These are phyloP conservation scores for Coemansia sp. DNA, from an alignment of 192 early-diverging fungal species.

Conservation along the genomic window DNA sequence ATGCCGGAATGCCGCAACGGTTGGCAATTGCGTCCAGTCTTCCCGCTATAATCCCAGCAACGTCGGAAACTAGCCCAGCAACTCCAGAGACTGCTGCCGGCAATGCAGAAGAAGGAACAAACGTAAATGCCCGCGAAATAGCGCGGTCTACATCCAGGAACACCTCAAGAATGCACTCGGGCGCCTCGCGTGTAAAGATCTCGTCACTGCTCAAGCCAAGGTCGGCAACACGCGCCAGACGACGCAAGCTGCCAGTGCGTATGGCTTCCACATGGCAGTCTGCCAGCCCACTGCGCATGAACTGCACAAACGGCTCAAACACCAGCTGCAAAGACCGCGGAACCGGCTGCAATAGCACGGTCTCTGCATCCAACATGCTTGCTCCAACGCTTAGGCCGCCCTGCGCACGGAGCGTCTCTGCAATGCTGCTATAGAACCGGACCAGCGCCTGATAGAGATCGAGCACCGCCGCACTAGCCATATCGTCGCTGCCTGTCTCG, in stretches of 20 bases:
- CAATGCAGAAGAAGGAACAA: slow-evolving; percentile 27
- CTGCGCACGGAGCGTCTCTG: slow-evolving; percentile 1
- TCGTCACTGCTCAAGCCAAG: slow-evolving; percentile 14
- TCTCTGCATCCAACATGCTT: background rate
- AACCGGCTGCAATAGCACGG: slow-evolving; percentile 7
- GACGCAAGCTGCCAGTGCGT: slow-evolving; percentile 13
- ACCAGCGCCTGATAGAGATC: slow-evolving; percentile 24
- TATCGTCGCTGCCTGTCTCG: background rate
- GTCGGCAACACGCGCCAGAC: slow-evolving; percentile 9
- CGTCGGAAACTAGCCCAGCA: slow-evolving; percentile 12
- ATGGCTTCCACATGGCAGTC: slow-evolving; percentile 15
- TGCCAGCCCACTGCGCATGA: slow-evolving; percentile 16
- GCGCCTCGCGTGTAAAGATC: slow-evolving; percentile 20
- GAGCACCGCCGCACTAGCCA: background rate
- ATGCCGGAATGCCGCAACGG: background rate
- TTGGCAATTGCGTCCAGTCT: slow-evolving; percentile 5
- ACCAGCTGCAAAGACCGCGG: slow-evolving; percentile 33
- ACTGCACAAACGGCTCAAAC: slow-evolving; percentile 31
- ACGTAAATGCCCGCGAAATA: slow-evolving; percentile 14
- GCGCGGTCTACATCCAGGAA: slow-evolving; percentile 35
- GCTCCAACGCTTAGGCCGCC: slow-evolving; percentile 36
- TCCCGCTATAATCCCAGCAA: slow-evolving; percentile 1
- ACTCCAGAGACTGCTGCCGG: slow-evolving; percentile 8
- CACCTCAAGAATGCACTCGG: slow-evolving; percentile 17
- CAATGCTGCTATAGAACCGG: slow-evolving; percentile 11